Conservation (phyloP, 257 asterid species). For the Nyctanthes arbortristis region DNA sequence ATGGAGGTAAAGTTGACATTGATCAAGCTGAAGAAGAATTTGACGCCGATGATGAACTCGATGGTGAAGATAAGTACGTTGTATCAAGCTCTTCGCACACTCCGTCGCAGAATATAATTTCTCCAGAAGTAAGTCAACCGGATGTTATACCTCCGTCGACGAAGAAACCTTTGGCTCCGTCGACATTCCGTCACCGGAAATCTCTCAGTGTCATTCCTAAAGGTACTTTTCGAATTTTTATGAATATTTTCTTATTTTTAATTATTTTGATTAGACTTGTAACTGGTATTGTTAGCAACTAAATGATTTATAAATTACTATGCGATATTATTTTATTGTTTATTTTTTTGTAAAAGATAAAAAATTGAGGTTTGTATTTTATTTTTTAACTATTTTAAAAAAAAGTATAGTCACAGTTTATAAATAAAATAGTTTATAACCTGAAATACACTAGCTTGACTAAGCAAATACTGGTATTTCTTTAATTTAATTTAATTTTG, state of each 20-base stretch:
- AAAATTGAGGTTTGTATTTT: no score
- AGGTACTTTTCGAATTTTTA: slow-evolving; percentile 23
- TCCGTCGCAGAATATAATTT: slow-evolving; percentile 18
- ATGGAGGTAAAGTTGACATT: slow-evolving; percentile 34
- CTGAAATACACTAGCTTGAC: no score
- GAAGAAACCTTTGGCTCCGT: slow-evolving; percentile 42
- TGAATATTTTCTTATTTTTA: neutral
- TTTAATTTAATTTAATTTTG: no score
- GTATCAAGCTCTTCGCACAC: slow-evolving; percentile 18
- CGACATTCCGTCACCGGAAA: slow-evolving; percentile 23
- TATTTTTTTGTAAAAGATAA: no score
- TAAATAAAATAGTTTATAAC: no score
- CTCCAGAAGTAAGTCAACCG: slow-evolving; percentile 29
- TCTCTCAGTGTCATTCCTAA: slow-evolving; percentile 18
- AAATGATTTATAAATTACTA: no score
- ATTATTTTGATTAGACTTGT: neutral
- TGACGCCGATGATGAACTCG: slow-evolving; percentile 25
- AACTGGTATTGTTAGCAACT: neutral
- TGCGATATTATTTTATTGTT: no score
- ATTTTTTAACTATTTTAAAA: no score
- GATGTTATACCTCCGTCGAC: slow-evolving; percentile 35
- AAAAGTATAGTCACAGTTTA: no score
- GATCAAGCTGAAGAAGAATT: slow-evolving; percentile 26
- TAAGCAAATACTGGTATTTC: no score
- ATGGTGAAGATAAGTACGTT: slow-evolving; percentile 27